Evolutionary conservation across 2,329 filamentous ascomycete genomes (phyloP), one percentile per base, ranked within the genome.

Genomic region (Rutstroemia sp.): DNA sequence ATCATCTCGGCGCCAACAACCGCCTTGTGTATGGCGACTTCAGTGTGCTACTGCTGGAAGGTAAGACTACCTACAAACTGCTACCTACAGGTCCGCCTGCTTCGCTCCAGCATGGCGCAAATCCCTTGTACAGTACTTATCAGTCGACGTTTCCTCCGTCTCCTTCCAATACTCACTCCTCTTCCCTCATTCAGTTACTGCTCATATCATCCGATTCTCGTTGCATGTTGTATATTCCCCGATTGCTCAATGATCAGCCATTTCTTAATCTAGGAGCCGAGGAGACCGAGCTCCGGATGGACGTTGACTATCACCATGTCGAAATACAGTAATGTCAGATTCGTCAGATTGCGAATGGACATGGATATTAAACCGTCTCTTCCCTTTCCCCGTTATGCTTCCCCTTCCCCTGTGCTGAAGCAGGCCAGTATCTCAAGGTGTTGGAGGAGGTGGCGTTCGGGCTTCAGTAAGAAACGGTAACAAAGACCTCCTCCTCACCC

Each of bases 351-450:
- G 42, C 39, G 25, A 34, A 52, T 10, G 17, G 34, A 52, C 50
- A 52, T 52, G 50, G 50, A 34, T 52, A 30, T 19, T 23, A 16
- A 44, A 46, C 25, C 38, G 30, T 46, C 50, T 4, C 30, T 34
- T 34, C 30, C 30, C 30, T 12, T 34, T 12, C 30, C 30, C 30
- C 30, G 30, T 10, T 42, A 23, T 21, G 14, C 40, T 52, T 46
- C 25, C 42, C 42, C n/a, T 48, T 48, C 51, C 51, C 51, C 51
- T 53, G 51, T 21, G 30, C 34, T 47, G 51, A 53, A 48, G 51
- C 48, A 53, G 19, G n/a, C 17, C n/a, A 38, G 9, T 2, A 21
- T 19, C 4, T 44, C 7, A 51, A 21, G 23, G 25, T 19, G 23
- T 51, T 16, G 38, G 49, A 40, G 38, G 21, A 44, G 30, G 27